Conservation (phyloP, 495 filamentous ascomycete species). For the Xylaria palmicola region DNA sequence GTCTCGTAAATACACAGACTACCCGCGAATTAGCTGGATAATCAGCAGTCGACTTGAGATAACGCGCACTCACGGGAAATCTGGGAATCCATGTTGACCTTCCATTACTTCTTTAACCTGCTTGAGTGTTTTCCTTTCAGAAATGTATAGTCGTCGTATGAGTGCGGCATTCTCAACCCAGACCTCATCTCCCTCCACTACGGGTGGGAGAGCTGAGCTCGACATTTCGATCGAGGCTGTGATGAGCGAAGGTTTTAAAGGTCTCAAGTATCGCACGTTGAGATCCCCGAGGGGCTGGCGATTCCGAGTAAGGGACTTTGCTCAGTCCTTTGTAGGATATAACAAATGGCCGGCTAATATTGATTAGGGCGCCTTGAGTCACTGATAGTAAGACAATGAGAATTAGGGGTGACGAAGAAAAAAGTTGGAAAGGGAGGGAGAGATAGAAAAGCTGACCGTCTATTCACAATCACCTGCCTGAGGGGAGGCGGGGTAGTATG, state of each 20-base stretch:
- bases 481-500: neutral
- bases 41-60: too few relatives aligned
- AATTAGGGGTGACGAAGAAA: too few relatives aligned
- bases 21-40: neutral
- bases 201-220: neutral
- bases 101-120: constrained; percentile 2
- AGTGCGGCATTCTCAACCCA: neutral
- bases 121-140: constrained; percentile 2
- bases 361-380: neutral
- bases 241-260: neutral
- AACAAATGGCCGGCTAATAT: neutral
- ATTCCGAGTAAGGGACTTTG: neutral
- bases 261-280: neutral
- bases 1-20: constrained; percentile 25
- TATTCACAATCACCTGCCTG: neutral
- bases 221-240: neutral
- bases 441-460: neutral
- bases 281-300: neutral
- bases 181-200: neutral
- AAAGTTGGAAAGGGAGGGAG: too few relatives aligned
- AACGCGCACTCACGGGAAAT: constrained; percentile 4
- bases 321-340: neutral
- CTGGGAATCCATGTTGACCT: constrained; percentile 2
- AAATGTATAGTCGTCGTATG: neutral
- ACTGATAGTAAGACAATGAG: neutral